phyloP scores from a whole-genome alignment of 345 rosid species.

The Gossypium rotundifolium region DNA sequence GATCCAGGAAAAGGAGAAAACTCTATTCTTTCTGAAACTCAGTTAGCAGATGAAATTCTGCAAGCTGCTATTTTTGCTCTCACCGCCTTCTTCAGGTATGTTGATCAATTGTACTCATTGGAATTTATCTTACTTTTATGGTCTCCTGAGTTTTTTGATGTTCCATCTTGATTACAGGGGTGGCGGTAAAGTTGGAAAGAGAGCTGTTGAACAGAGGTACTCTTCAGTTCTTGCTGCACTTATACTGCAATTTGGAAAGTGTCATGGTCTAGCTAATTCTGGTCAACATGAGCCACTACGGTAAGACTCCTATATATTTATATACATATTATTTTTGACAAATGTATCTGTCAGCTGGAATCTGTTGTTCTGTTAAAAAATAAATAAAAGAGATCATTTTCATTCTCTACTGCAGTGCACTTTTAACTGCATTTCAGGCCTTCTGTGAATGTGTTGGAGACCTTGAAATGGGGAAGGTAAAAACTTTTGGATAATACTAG shows the following conservation, averaged over 20 bases:
- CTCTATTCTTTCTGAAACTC: slow-evolving; percentile 40
- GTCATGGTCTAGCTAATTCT: slow-evolving; percentile 75
- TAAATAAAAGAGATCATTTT: not conserved
- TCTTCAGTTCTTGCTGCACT: slow-evolving; percentile 81
- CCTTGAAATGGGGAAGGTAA: slow-evolving; percentile 98
- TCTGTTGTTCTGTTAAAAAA: not conserved
- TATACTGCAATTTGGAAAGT: slow-evolving; percentile 84
- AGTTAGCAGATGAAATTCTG: slow-evolving; percentile 53
- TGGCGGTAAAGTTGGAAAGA: slow-evolving; percentile 93
- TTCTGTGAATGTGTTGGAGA: slow-evolving; percentile 99
- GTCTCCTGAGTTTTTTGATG: slow-evolving; percentile 15
- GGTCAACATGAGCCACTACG: slow-evolving; percentile 85
- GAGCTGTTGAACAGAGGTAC: slow-evolving; percentile 86
- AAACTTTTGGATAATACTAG: not conserved
- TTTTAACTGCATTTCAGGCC: slow-evolving; percentile 81
- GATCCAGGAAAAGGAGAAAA: slow-evolving; percentile 62
- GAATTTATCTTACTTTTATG: slow-evolving; percentile 9
- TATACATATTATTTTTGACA: not conserved
- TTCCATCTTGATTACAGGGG: slow-evolving; percentile 51
- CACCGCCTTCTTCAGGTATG: slow-evolving; percentile 86
- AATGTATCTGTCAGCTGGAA: not conserved
- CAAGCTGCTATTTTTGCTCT: slow-evolving; percentile 85
- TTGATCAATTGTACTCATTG: slow-evolving; percentile 13
- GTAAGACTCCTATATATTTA: slow-evolving; percentile 27
- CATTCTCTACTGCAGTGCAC: slow-evolving; percentile 53